Evolutionary conservation across 2,329 filamentous ascomycete genomes (phyloP), one percentile per base, ranked within the genome.

Genomic region (Chaetomiaceae sp.): DNA sequence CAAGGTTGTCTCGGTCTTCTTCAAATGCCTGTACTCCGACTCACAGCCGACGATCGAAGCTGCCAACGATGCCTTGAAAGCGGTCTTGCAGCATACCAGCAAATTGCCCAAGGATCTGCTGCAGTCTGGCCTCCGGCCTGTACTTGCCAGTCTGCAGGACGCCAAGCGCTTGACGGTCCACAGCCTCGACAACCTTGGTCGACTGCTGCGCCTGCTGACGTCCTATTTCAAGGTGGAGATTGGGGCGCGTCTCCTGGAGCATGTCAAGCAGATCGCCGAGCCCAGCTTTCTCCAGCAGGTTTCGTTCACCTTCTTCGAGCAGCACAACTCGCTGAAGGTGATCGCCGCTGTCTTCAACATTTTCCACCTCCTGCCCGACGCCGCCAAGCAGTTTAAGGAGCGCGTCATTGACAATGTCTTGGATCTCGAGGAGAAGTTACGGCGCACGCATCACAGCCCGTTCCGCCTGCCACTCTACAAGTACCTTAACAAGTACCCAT

Each of bases 221-320:
- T 97, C 94, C 55, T 99, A 99, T 69, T 99, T 99, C 73, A 99
- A 99, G 71, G 91, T 97, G 1, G 94, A 99, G 68, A 99, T 99
- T 50, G 95, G 94, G 6, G 83, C 89, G 20, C 83, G 94, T 22
- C 74, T 99, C n/a, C 77, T 99, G 9, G 92, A 97, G 59, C 94
- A 99, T 64, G 87, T 96, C 71, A 92, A 92, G 66, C 82, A 86
- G 11, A 91, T 99, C 59, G 91, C 92, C 1, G 91, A 96, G 54
- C 81, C 88, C 3, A 79, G 77, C 47, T 80, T 84, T 14, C 75
- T 97, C 61, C 91, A 97, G 68, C 89, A 91, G 64, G 89, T 94
- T 1, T 96, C 92, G 0, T 99, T 99, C 69, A 91, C 87, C 1
- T 85, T 96, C 61, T 89, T 97, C 55, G 95, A 99, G 68, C 91